A percentile compares a stretch with the other conserved stretches of the same genome.
These are phyloP conservation scores for Tetrahymena thermophila DNA, from an alignment of 73 alveolate genomes.

Conservation along the genomic window DNA sequence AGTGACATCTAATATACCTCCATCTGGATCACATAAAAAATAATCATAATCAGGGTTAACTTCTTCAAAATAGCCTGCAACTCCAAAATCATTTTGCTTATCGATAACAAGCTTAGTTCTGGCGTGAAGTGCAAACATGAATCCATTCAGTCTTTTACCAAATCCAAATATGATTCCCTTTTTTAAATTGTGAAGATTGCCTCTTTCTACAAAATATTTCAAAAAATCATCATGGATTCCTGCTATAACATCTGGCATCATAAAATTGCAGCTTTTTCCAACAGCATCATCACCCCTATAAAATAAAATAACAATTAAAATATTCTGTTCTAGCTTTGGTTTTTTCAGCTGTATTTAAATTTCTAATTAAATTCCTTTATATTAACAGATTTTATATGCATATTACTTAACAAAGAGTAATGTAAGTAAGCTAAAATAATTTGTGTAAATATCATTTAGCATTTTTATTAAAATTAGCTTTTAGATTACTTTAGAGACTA, in stretches of 20 bases:
- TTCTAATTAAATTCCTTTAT: too few species aligned
- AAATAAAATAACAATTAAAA: too few species aligned
- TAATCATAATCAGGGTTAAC: background rate
- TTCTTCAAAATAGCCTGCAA: background rate
- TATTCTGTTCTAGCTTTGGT: too few species aligned
- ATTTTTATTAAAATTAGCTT: too few species aligned
- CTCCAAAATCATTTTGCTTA: background rate
- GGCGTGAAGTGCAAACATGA: background rate
- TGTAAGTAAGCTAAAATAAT: too few species aligned
- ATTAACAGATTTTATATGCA: too few species aligned
- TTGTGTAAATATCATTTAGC: too few species aligned
- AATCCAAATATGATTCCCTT: background rate
- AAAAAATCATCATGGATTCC: background rate
- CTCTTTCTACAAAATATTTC: background rate
- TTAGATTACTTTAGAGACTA: too few species aligned
- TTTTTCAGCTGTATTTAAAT: too few species aligned
- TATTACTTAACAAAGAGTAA: too few species aligned
- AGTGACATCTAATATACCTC: background rate
- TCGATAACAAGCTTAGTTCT: background rate
- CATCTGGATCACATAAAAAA: background rate
- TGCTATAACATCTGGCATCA: background rate
- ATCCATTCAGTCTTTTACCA: background rate
- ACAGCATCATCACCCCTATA: background rate
- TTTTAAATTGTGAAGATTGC: background rate
- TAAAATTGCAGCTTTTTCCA: background rate